phyloP scores from a whole-genome alignment of 2,329 filamentous ascomycete genomes.

The Colletotrichum filicis region DNA sequence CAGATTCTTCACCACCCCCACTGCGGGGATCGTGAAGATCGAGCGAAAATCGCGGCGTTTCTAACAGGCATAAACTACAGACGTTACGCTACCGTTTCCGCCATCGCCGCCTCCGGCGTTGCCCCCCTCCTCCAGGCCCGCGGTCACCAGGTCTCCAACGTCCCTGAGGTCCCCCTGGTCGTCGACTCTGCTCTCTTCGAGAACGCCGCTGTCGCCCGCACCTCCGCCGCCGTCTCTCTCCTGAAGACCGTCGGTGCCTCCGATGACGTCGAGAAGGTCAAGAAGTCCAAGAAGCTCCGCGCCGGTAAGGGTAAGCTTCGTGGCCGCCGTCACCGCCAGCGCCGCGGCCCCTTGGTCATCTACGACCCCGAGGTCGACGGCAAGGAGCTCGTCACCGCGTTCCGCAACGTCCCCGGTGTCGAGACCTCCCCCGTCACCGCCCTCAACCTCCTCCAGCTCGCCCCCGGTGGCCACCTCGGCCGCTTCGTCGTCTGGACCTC shows the following conservation, averaged over 20 bases:
- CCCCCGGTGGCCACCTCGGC: slow-evolving; percentile 97
- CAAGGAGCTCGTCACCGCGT: slow-evolving; percentile 91
- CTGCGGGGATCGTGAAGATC: background rate
- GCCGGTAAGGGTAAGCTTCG: slow-evolving; percentile 99
- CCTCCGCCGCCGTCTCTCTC: slow-evolving; percentile 85
- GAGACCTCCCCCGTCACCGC: slow-evolving; percentile 95
- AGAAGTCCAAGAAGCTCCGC: slow-evolving; percentile 94
- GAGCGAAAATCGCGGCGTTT: background rate
- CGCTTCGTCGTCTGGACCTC: slow-evolving; percentile 99
- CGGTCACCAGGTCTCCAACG: slow-evolving; percentile 91
- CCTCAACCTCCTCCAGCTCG: slow-evolving; percentile 98
- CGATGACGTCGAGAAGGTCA: slow-evolving; percentile 93
- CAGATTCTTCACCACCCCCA: background rate
- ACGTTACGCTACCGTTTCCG: slow-evolving; percentile 98
- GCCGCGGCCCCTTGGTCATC: slow-evolving; percentile 96
- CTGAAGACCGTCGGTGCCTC: slow-evolving; percentile 92
- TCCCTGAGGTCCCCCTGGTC: slow-evolving; percentile 97
- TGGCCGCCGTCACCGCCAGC: slow-evolving; percentile 95
- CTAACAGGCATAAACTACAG: slow-evolving; percentile 52
- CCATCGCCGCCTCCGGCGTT: slow-evolving; percentile 95
- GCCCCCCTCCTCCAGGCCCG: slow-evolving; percentile 95
- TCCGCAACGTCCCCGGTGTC: slow-evolving; percentile 99
- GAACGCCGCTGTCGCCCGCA: slow-evolving; percentile 84
- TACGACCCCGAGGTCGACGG: slow-evolving; percentile 96
- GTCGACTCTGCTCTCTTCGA: slow-evolving; percentile 92